Base-by-base conservation (phyloP, 2,329 filamentous ascomycete species). In the Stylonectria norvegica region DNA sequence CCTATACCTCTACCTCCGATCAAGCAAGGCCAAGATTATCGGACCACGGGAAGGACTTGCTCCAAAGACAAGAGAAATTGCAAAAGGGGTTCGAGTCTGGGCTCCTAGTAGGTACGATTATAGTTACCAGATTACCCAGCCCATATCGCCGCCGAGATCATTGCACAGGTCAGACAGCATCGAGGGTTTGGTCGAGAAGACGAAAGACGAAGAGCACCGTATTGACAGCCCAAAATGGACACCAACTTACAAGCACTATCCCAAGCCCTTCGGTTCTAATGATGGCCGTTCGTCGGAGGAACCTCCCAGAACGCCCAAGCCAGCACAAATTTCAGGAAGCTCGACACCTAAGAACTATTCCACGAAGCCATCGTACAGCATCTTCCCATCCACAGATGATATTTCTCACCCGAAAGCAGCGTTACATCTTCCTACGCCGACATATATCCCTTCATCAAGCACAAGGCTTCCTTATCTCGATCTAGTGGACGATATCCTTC, bases 1-100 rank as follows among this genome's bases (percentile, higher is more conserved):
- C 12, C 69, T 86, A 17, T 82, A 86, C 51, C 66, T 86, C 7
- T 83, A 85, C 52, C 69, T 87, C 35, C 76, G 83, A 48, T 79
- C 81, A 3, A 83, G 79, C 48, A 77, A 73, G 11, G 69, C 75
- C 10, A 71, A 75, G 10, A 76, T 76, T 18, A 78, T 81, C 36
- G 72, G 62, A 40, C 65, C 68, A 51, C 66, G 68, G 34, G 32
- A 48, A 38, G 17, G 42, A 33, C 33, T 37, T 34, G 16, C 25
- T 29, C n/a, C 47, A 42, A 44, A 53, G 45, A n/a, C n/a, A n/a
- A n/a, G n/a, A n/a, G n/a, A n/a, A n/a, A n/a, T n/a, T n/a, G n/a
- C n/a, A n/a, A 45, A 48, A 36, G 48, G 47, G 40, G 41, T 36
- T 16, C n/a, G 41, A 38, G 32, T 48, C 16, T 34, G 43, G 41